These are phyloP conservation scores for Aspergillus olivimuriae DNA, from an alignment of 495 filamentous ascomycete genomes.

Conservation along the genomic window DNA sequence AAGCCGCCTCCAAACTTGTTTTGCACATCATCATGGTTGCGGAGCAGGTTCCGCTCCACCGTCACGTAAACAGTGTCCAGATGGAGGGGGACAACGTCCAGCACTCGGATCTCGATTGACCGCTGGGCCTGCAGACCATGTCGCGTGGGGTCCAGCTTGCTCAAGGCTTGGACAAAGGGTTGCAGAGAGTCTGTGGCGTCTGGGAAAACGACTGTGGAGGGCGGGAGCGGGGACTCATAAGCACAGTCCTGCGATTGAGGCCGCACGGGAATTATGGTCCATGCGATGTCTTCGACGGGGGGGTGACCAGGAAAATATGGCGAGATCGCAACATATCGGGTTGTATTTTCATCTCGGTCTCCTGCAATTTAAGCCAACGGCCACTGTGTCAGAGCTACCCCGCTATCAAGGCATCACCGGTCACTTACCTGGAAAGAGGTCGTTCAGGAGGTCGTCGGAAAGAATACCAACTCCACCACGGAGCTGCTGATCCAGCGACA, in stretches of 20 bases:
- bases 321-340: conserved; percentile 69
- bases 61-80: conserved; percentile 81
- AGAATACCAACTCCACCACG: conserved; percentile 83
- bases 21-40: conserved; percentile 55
- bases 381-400: neutral
- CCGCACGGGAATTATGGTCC: conserved; percentile 79
- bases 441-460: conserved; percentile 76
- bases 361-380: conserved; percentile 4
- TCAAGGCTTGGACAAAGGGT: conserved; percentile 59
- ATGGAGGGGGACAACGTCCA: conserved; percentile 72
- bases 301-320: conserved; percentile 63
- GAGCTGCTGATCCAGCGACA: conserved; percentile 75
- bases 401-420: neutral
- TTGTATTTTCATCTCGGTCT: conserved; percentile 20
- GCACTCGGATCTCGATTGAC: conserved; percentile 70
- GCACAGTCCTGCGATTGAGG: conserved; percentile 64
- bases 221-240: conserved; percentile 63
- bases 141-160: conserved; percentile 50
- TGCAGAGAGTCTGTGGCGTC: conserved; percentile 71
- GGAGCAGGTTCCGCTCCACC: conserved; percentile 68
- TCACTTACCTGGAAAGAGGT: conserved; percentile 59
- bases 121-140: conserved; percentile 49
- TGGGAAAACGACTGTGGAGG: conserved; percentile 79
- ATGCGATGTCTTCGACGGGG: conserved; percentile 57
- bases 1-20: conserved; percentile 59